Base-by-base conservation (phyloP, 345 rosid genomes). In the Citrus sinensis region DNA sequence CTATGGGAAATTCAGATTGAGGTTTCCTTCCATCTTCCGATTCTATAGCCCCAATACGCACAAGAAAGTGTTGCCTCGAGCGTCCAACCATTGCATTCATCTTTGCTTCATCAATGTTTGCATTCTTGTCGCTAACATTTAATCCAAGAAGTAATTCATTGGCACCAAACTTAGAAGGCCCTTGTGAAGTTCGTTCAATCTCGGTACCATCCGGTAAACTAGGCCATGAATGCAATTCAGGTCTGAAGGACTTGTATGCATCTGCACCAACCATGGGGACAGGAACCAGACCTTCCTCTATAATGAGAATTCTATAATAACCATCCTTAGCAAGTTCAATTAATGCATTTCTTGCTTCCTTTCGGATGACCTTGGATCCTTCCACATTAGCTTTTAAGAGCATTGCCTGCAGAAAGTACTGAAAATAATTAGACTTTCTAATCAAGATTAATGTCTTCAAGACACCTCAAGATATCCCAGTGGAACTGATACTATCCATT, bases 241-340 rank as follows among this genome's bases (percentile, higher is more conserved):
- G 95, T 87, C 78, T 83, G 51, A 87, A 91, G 55, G 95, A 89
- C 82, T 80, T 88, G 79, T 93, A 93, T 56, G 98, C 90, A 8
- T 85, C 92, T n/a, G 91, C 80, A 75, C 98, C 97, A 68, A 95
- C 78, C 40, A 95, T 32, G 69, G 98, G 98, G 74, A 93, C 92
- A 76, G 88, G 94, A 56, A 95, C 80, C 14, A 95, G 76, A 70
- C 97, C 98, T 76, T 95, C 98, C 84, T 95, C 97, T 74, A 93
- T 86, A 71, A 95, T 76, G 58, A 95, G 92, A 79, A 93, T 88
- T 79, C 87, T 89, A 85, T 88, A 90, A 83, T 89, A 93, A 19
- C 88, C 89, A 51, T 95, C 90, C 81, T 95, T 93, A 7, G 92
- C 88, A 5, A 95, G 91, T 85, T 95, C 95, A 87, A 93, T 82